Conservation (phyloP, 108 stramenopile genomes). For the Skeletonema grethae region DNA sequence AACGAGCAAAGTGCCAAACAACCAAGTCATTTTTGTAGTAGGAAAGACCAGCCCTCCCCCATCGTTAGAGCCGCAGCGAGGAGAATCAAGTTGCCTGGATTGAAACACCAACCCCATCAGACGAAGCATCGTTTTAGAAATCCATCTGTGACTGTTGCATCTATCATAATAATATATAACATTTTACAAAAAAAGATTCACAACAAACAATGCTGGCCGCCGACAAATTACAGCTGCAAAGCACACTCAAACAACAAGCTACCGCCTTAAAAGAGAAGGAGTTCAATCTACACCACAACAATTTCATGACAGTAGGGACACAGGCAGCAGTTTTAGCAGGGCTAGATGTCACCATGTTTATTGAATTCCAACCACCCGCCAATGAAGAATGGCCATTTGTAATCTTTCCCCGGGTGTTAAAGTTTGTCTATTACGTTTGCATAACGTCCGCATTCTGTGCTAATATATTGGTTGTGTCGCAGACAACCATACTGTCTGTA, state of each 20-base stretch:
- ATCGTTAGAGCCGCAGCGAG: no score
- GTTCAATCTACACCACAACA: constrained; percentile 89
- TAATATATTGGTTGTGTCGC: constrained; percentile 85
- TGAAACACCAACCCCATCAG: no score
- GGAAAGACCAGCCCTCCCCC: no score
- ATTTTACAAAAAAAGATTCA: background rate
- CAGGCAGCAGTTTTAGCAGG: constrained; percentile 90
- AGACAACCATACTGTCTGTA: constrained; percentile 82
- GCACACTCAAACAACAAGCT: constrained; percentile 84
- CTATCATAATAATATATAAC: no score
- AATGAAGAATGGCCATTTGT: constrained; percentile 58
- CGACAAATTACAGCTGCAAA: constrained; percentile 90
- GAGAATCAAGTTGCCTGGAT: no score
- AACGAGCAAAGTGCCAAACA: no score
- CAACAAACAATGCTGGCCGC: constrained; percentile 76
- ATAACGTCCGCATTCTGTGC: constrained; percentile 84
- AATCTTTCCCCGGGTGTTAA: constrained; percentile 51
- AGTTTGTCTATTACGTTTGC: constrained; percentile 78
- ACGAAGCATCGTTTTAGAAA: no score
- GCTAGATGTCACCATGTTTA: constrained; percentile 92
- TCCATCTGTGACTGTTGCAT: background rate
- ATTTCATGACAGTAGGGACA: constrained; percentile 89
- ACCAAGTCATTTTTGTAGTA: no score
- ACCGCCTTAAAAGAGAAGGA: constrained; percentile 93
- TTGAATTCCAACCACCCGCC: constrained; percentile 80